Conservation (phyloP, 805 yeast species). For the Myxozyma sirexii region DNA sequence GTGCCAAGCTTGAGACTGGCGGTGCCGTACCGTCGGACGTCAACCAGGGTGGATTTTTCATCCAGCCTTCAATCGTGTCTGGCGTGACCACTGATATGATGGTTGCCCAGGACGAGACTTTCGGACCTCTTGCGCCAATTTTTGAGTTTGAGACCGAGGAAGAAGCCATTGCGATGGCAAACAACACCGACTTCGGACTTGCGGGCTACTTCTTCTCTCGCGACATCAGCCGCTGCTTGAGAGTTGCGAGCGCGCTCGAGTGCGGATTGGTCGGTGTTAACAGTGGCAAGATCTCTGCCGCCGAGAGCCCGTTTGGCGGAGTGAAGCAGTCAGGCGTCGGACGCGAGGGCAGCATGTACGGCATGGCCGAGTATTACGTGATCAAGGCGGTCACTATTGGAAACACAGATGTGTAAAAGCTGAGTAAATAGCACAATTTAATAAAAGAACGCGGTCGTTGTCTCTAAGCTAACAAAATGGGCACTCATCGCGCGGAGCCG, state of each 20-base stretch:
- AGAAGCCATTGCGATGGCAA: constrained; percentile 65
- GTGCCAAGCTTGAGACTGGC: constrained; percentile 64
- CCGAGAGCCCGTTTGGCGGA: constrained; percentile 57
- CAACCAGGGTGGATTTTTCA: constrained; percentile 59
- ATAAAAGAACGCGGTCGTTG: too few relatives aligned
- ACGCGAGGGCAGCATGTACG: constrained; percentile 66
- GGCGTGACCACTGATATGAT: constrained; percentile 61
- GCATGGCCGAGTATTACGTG: constrained; percentile 48
- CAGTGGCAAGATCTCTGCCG: constrained; percentile 68
- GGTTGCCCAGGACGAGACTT: constrained; percentile 71
- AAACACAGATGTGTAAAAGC: constrained; percentile 6
- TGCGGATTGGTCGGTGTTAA: constrained; percentile 83
- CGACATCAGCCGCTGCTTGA: constrained; percentile 56
- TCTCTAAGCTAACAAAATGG: too few relatives aligned
- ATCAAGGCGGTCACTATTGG: constrained; percentile 33
- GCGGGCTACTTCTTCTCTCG: constrained; percentile 75
- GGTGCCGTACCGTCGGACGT: constrained; percentile 56
- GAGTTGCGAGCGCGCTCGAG: constrained; percentile 69
- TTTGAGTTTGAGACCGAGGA: constrained; percentile 64
- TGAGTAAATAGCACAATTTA: neutral
- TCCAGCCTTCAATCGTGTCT: constrained; percentile 67
- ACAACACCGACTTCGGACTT: constrained; percentile 65
- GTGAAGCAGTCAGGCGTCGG: constrained; percentile 70
- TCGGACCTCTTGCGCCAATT: constrained; percentile 78
- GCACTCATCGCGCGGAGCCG: too few relatives aligned